Conservation (phyloP, 768 basidiomycete genomes). For the Clavaria fumosa region DNA sequence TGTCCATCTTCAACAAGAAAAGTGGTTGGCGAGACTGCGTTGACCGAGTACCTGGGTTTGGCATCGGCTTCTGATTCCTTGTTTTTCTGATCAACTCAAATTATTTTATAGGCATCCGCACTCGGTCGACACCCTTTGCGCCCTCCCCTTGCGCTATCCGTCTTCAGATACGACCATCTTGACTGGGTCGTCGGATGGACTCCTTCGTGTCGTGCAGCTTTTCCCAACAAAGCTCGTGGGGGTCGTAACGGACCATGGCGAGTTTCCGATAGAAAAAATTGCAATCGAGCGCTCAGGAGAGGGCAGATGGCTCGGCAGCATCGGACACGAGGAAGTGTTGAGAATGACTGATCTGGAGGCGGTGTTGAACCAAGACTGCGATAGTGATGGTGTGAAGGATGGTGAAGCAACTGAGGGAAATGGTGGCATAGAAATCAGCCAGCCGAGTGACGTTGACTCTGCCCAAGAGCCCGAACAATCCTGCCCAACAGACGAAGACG, state of each 20-base stretch:
- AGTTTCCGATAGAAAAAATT: constrained; percentile 84
- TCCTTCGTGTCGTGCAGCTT: constrained; percentile 74
- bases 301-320: constrained; percentile 69
- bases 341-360: constrained; percentile 74
- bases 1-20: constrained; percentile 78
- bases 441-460: not conserved
- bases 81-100: not conserved
- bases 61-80: constrained; percentile 5
- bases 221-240: constrained; percentile 84
- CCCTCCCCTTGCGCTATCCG: constrained; percentile 46
- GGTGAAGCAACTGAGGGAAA: not conserved
- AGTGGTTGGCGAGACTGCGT: constrained; percentile 90
- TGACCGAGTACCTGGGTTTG: constrained; percentile 75
- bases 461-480: constrained; percentile 9
- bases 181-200: constrained; percentile 86
- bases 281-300: constrained; percentile 27
- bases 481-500: constrained; percentile 15
- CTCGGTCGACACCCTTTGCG: constrained; percentile 77
- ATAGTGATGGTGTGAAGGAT: constrained; percentile 36
- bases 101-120: constrained; percentile 56
- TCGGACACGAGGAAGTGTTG: constrained; percentile 76
- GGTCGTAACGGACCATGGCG: constrained; percentile 81
- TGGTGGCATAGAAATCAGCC: not conserved
- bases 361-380: constrained; percentile 38
- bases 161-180: constrained; percentile 53